phyloP scores from a whole-genome alignment of 2,329 filamentous ascomycete genomes.

The Botrytis squamosa region DNA sequence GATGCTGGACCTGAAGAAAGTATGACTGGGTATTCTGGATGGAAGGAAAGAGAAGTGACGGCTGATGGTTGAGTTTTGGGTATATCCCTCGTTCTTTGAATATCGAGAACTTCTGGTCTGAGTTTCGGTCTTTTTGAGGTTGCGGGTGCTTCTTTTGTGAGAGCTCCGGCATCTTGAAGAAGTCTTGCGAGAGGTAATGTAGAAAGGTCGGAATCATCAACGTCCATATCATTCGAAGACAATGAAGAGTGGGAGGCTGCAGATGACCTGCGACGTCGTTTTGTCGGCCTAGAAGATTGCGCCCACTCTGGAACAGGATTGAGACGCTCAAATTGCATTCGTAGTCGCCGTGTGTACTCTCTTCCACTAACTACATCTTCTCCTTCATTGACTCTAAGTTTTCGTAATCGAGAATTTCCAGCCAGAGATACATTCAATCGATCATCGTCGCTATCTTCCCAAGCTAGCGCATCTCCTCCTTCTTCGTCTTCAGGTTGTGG shows the following conservation, averaged over 20 bases:
- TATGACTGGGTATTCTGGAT: conserved; percentile 83
- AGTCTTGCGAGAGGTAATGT: conserved; percentile 76
- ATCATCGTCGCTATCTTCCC: conserved; percentile 97
- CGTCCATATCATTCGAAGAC: conserved; percentile 50
- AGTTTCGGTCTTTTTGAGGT: conserved; percentile 67
- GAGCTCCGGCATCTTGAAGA: conserved; percentile 69
- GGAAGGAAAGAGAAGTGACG: conserved; percentile 83
- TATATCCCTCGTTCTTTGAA: conserved; percentile 85
- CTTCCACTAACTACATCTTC: conserved; percentile 85
- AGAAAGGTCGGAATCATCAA: conserved; percentile 58
- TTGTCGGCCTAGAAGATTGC: conserved; percentile 50
- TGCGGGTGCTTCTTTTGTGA: conserved; percentile 50
- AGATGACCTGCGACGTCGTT: conserved; percentile 52
- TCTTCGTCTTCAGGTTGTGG: conserved; percentile 39
- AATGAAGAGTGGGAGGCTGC: conserved; percentile 43
- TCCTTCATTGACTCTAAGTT: conserved; percentile 74
- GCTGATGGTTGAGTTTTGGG: conserved; percentile 74
- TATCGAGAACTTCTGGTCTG: conserved; percentile 83
- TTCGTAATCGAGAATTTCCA: conserved; percentile 71
- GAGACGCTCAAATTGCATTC: conserved; percentile 68
- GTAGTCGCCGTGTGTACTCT: conserved; percentile 78
- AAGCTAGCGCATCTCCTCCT: conserved; percentile 58
- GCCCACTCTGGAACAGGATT: conserved; percentile 64
- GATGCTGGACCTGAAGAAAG: conserved; percentile 85
- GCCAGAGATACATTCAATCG: conserved; percentile 80